These are phyloP conservation scores for Lichtheimia hyalospora DNA, from an alignment of 371 early-diverging fungal species.

Conservation along the genomic window DNA sequence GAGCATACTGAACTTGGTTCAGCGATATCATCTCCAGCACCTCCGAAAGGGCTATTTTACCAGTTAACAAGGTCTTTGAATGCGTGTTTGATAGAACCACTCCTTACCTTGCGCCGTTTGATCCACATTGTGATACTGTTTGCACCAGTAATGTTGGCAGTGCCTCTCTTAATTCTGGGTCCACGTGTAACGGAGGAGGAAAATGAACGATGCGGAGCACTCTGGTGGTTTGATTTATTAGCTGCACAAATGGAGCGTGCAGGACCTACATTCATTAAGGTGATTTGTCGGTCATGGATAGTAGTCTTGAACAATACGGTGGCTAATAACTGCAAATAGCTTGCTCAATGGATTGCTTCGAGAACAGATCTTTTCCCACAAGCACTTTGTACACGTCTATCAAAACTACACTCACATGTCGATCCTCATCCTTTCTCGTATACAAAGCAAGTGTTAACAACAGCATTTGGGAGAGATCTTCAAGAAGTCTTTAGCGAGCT, in stretches of 20 bases:
- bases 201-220: conserved; percentile 58
- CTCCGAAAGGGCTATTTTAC: conserved; percentile 11
- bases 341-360: conserved; percentile 97
- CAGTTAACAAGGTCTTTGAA: conserved; percentile 37
- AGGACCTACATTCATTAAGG: conserved; percentile 95
- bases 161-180: conserved; percentile 61
- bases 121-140: conserved; percentile 61
- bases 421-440: conserved; percentile 74
- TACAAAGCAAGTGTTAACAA: conserved; percentile 64
- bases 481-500: conserved; percentile 79
- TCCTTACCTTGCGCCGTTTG: conserved; percentile 57
- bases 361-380: conserved; percentile 88
- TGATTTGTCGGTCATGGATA: conserved; percentile 5
- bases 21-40: too few species aligned
- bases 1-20: too few species aligned
- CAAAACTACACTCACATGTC: conserved; percentile 81
- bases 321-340: conserved; percentile 31
- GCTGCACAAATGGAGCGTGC: conserved; percentile 79
- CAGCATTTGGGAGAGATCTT: conserved; percentile 62
- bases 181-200: conserved; percentile 36
- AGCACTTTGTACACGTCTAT: conserved; percentile 74
- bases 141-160: conserved; percentile 59
- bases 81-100: conserved; percentile 57
- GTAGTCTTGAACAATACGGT: not conserved
- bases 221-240: conserved; percentile 86